Percentiles rank a stretch among this genome's conserved stretches.
Conservation (phyloP, 805 yeast species). For the Tanozyma kutaoensis region DNA sequence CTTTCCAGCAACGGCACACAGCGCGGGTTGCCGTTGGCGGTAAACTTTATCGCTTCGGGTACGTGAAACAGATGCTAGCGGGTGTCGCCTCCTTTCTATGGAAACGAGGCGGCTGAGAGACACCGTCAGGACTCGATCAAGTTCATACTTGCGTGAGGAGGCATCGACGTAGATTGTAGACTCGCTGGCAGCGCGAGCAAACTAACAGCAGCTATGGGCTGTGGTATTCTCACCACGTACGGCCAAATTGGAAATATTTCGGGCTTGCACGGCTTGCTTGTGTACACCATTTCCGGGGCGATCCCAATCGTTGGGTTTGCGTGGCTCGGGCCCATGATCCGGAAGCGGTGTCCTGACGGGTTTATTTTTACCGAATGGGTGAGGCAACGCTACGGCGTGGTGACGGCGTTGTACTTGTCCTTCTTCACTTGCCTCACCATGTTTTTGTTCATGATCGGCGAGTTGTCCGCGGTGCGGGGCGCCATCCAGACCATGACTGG, state of each 20-base stretch:
- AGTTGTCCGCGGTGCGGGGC: constrained; percentile 65
- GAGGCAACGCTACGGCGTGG: constrained; percentile 62
- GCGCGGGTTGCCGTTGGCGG: constrained; percentile 64
- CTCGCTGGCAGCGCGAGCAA: too few species aligned
- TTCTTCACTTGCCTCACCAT: constrained; percentile 75
- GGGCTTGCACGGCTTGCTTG: constrained; percentile 79
- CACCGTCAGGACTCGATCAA: constrained; percentile 74
- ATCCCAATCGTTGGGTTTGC: constrained; percentile 81
- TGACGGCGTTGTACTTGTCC: constrained; percentile 63
- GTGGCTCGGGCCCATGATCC: constrained; percentile 65
- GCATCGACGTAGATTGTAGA: constrained; percentile 11
- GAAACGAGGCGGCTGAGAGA: constrained; percentile 44
- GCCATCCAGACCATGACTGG: constrained; percentile 74
- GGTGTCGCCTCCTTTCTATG: constrained; percentile 27
- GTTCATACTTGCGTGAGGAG: constrained; percentile 77
- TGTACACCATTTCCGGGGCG: constrained; percentile 68
- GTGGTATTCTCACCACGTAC: constrained; percentile 77
- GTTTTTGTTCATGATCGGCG: constrained; percentile 79
- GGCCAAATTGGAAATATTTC: constrained; percentile 77
- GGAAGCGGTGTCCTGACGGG: constrained; percentile 75
- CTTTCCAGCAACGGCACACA: constrained; percentile 74
- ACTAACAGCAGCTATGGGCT: constrained; percentile 56
- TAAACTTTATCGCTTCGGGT: constrained; percentile 88
- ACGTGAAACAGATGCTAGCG: constrained; percentile 30
- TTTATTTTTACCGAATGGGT: constrained; percentile 93